Conservation (phyloP, 139 green algal species). For the Tetratostichococcus sp. region DNA sequence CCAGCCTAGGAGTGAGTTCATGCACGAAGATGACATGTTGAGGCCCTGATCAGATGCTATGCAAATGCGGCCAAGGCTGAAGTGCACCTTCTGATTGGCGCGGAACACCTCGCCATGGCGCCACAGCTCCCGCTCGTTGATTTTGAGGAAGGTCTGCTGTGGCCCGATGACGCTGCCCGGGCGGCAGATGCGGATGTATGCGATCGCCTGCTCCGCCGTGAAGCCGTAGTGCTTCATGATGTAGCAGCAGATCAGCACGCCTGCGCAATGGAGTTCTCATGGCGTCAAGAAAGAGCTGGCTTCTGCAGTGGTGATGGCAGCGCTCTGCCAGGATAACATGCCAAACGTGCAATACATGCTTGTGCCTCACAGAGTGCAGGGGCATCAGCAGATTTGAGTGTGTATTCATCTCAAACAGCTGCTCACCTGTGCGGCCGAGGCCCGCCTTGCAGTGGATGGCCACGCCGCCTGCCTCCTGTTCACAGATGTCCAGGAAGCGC, state of each 20-base stretch:
- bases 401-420: too few species aligned
- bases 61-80: too few species aligned
- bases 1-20: too few species aligned
- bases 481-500: constrained; percentile 73
- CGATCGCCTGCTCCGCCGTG: constrained; percentile 80
- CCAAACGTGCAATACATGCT: too few species aligned
- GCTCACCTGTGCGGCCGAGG: constrained; percentile 80
- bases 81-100: neutral
- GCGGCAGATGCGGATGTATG: constrained; percentile 87
- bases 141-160: constrained; percentile 85
- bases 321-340: too few species aligned
- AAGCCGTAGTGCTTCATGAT: constrained; percentile 93
- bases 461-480: constrained; percentile 64
- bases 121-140: constrained; percentile 47
- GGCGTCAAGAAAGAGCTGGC: too few species aligned
- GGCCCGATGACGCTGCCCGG: constrained; percentile 89
- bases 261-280: neutral
- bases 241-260: constrained; percentile 86
- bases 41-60: too few species aligned
- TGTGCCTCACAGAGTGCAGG: too few species aligned
- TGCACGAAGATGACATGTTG: too few species aligned
- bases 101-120: constrained; percentile 9
- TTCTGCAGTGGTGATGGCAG: too few species aligned
- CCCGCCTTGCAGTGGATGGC: constrained; percentile 94
- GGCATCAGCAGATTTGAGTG: too few species aligned